These are phyloP conservation scores for Aurifilum marmelostoma DNA, from an alignment of 2,329 filamentous ascomycete species.

Conservation along the genomic window DNA sequence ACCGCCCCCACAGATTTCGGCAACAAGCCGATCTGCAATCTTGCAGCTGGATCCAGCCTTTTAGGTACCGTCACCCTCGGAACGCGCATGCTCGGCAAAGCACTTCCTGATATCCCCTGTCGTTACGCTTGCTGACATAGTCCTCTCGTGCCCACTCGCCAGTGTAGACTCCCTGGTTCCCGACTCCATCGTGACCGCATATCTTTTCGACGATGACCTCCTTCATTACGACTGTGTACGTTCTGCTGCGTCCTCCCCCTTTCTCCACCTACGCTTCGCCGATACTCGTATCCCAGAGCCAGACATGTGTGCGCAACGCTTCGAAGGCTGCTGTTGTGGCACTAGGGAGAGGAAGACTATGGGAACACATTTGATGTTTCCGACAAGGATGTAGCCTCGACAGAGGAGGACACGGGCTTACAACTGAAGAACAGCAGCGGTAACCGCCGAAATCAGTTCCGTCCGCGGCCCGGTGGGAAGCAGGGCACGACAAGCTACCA, in stretches of 20 bases:
- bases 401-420: slow-evolving; percentile 12
- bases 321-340: background rate
- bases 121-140: slow-evolving; percentile 15
- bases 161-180: slow-evolving; percentile 3
- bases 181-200: background rate
- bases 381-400: background rate
- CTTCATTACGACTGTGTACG: slow-evolving; percentile 82
- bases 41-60: slow-evolving; percentile 8
- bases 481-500: slow-evolving; percentile 87
- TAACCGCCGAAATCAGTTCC: slow-evolving; percentile 87
- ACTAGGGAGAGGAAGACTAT: background rate
- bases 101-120: slow-evolving; percentile 1
- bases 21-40: slow-evolving; percentile 7
- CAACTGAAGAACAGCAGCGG: slow-evolving; percentile 67
- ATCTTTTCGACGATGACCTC: slow-evolving; percentile 63
- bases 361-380: background rate
- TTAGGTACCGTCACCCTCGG: slow-evolving; percentile 16
- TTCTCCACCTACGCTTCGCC: slow-evolving; percentile 39
- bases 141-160: background rate
- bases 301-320: background rate
- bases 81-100: background rate
- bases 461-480: slow-evolving; percentile 80
- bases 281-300: background rate
- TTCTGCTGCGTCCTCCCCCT: slow-evolving; percentile 48
- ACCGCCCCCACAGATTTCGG: background rate